Base-by-base conservation (phyloP, 169 alveolate genomes). In the Besnoitia besnoiti region DNA sequence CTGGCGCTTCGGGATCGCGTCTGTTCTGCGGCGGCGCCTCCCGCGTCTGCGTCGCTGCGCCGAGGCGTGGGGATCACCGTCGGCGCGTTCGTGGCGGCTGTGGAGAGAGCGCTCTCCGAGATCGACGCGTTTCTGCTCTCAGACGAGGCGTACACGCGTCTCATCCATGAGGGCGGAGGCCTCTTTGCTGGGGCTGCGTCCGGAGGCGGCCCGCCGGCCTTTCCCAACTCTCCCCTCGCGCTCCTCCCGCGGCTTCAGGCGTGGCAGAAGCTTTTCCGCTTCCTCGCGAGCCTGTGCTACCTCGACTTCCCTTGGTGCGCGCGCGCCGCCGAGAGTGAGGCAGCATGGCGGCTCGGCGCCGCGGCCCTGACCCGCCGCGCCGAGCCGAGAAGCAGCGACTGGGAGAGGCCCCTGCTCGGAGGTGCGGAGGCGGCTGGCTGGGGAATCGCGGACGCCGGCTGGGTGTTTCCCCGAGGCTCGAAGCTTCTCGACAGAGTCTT, bases 381-480 rank as follows among this genome's bases (percentile, higher is more conserved):
- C 12, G 27, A 55, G 67, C 33, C 12, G 67, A 55, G 67, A 55
- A 10, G 67, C 7, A 55, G 12, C 67, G 27, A 35, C 40, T 1
- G 24, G 87, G 16, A 77, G 44, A 67, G 33, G 59, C 19, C 24
- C n/a, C 40, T 30, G 80, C 39, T 30, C 39, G 3, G 47, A 67
- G 44, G 47, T 33, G 80, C n/a, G n/a, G 39, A 33, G 80, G n/a
- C 46, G 14, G 50, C 44, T 42, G 87, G 59, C n/a, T n/a, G n/a
- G n/a, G n/a, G n/a, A n/a, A n/a, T n/a, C n/a, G n/a, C n/a, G n/a
- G n/a, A n/a, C n/a, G n/a, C n/a, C n/a, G n/a, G n/a, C n/a, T 77
- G 87, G 87, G 8, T 14, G 37, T 77, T 77, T 44, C 87, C 87
- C 33, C 49, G 87, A 37, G 87, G 87, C 14, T 77, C 87, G 5